A percentile compares a stretch with the other conserved stretches of the same genome.
Evolutionary conservation across 768 basidiomycete species (phyloP).

Genomic region (Arthromyces matolae): DNA sequence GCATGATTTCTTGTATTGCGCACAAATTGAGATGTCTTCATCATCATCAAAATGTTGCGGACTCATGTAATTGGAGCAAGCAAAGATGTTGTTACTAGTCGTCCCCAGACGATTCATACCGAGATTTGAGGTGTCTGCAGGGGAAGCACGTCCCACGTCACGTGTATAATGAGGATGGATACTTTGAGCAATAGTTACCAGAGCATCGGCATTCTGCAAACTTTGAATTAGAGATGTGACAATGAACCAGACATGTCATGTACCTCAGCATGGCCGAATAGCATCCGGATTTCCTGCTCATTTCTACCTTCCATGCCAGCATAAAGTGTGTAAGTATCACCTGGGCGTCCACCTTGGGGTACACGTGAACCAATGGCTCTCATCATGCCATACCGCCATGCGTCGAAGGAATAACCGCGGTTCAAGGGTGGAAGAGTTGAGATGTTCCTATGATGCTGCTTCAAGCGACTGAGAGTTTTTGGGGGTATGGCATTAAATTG

Average conservation of each 20-base stretch:
- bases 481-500: background rate
- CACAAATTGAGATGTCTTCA: slow-evolving; percentile 1
- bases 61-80: background rate
- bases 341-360: background rate
- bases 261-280: slow-evolving; percentile 7
- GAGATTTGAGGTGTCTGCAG: no score
- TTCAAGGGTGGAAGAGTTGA: background rate
- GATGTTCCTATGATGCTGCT: background rate
- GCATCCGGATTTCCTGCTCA: background rate
- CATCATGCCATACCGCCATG: slow-evolving; percentile 3
- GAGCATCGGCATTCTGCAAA: background rate
- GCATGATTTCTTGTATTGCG: slow-evolving; percentile 2
- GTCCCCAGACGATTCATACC: background rate
- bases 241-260: no score
- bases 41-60: slow-evolving; percentile 1
- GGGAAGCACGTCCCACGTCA: background rate
- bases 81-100: background rate
- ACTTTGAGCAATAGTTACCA: background rate
- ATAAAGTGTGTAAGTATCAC: slow-evolving; percentile 6
- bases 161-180: background rate
- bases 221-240: background rate
- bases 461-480: background rate
- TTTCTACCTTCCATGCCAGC: no score
- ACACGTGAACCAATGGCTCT: slow-evolving; percentile 5
- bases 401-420: slow-evolving; percentile 1